Evolutionary conservation across 495 filamentous ascomycete species (phyloP), one percentile per base, ranked within the genome.

Genomic region (Hypoxylon lenormandii): DNA sequence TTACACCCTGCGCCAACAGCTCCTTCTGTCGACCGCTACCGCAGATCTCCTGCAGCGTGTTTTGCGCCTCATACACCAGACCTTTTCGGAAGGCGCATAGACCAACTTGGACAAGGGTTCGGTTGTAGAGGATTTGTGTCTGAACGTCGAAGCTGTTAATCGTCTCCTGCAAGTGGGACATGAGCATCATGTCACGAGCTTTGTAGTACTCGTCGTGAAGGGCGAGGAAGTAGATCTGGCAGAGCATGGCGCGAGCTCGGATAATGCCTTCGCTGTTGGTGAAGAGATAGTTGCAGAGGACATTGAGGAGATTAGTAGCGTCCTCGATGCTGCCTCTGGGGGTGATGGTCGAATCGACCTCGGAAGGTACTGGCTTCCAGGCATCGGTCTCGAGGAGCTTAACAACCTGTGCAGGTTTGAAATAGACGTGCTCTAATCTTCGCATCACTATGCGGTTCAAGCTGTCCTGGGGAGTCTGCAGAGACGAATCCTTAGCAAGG

Each of bases 101-200:
- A 69, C 95, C 95, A 45, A 98, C 95, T 81, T 99, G 95, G 37
- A 98, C 96, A 19, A 99, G 86, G 12, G 95, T 97, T 52, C 95
- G 90, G 85, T 99, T 99, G 88, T 94, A 99, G 57, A 98, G 91
- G 65, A 99, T 99, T 80, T 99, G 95, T 33, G 92, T 97, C 80
- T 88, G 91, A 72, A 99, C 90, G 73, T 98, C 95, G 77, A 97
- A 97, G 79, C 89, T 96, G 78, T 85, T 82, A 78, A 98, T 97
- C 66, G 89, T 96, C 82, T 99, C 95, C 74, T 97, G 92, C 73
- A 99, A 81, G 81, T 99, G 95, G n/a, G 96, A 98, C 91, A 98
- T 98, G 75, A 99, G 87, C 90, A 98, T 94, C 89, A 98, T 92
- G 78, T 99, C 95, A 71, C 96, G 92, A 73, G 95, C 91, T 74